Conservation (phyloP, 116 monocot species). For the Posidonia oceanica region DNA sequence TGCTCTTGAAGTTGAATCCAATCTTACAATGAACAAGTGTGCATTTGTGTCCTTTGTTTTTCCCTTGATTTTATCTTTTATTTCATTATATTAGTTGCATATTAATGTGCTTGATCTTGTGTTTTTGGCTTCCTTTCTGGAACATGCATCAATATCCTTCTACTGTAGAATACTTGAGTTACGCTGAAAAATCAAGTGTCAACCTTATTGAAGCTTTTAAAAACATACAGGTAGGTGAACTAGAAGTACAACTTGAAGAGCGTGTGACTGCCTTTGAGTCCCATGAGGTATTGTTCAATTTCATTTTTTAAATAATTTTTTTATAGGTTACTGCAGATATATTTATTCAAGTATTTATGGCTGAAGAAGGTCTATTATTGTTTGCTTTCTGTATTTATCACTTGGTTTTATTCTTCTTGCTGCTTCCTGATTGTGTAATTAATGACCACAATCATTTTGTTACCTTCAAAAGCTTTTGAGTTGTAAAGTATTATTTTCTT, state of each 20-base stretch:
- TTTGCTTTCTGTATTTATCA: constrained; percentile 3
- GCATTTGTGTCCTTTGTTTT: not conserved
- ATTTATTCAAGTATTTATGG: no score
- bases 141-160: constrained; percentile 43
- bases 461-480: no score
- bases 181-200: constrained; percentile 23
- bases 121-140: not conserved
- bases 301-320: not conserved
- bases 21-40: constrained; percentile 48
- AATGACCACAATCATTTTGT: no score
- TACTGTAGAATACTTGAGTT: constrained; percentile 34
- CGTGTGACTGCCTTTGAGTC: constrained; percentile 15
- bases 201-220: constrained; percentile 61
- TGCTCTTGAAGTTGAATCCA: constrained; percentile 77
- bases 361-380: no score
- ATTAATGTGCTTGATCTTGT: not conserved
- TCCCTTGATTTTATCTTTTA: no score
- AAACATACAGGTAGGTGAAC: constrained; percentile 46
- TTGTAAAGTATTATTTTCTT: no score
- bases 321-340: not conserved
- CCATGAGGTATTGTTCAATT: constrained; percentile 25
- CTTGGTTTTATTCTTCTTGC: no score
- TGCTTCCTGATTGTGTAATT: no score
- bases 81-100: not conserved
- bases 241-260: constrained; percentile 29